These are phyloP conservation scores for Nothophaeocryptopus gaeumannii DNA, from an alignment of 2,329 filamentous ascomycete species.

Conservation along the genomic window DNA sequence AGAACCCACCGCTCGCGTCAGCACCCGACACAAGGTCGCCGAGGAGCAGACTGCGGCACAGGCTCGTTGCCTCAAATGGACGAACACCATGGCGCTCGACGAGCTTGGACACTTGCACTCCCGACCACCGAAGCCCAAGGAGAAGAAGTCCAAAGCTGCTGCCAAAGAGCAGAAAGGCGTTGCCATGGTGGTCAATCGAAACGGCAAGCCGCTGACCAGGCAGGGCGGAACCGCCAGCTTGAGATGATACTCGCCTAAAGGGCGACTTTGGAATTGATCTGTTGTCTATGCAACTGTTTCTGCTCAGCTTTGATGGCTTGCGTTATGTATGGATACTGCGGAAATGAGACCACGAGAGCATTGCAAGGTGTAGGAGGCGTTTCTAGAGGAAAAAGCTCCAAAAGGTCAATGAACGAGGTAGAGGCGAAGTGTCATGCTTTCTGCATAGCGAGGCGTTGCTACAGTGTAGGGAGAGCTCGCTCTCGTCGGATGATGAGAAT, in stretches of 20 bases:
- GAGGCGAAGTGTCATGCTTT: too few species aligned
- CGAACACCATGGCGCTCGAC: constrained; percentile 58
- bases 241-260: constrained; percentile 8
- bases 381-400: too few species aligned
- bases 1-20: constrained; percentile 52
- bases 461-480: too few species aligned
- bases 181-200: constrained; percentile 43
- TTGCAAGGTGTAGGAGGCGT: too few species aligned
- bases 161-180: constrained; percentile 32
- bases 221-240: constrained; percentile 49
- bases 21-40: constrained; percentile 62
- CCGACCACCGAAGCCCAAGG: constrained; percentile 34
- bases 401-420: too few species aligned
- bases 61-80: constrained; percentile 64
- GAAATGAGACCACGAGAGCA: too few species aligned
- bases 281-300: background rate
- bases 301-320: too few species aligned
- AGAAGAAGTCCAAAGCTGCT: constrained; percentile 35
- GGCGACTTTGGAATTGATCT: background rate
- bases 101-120: constrained; percentile 34
- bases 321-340: too few species aligned
- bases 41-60: constrained; percentile 52
- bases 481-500: too few species aligned
- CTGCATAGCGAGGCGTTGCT: too few species aligned
- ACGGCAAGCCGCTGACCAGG: constrained; percentile 50